Base-by-base conservation (phyloP, 148 eudicot species). In the Silene latifolia region DNA sequence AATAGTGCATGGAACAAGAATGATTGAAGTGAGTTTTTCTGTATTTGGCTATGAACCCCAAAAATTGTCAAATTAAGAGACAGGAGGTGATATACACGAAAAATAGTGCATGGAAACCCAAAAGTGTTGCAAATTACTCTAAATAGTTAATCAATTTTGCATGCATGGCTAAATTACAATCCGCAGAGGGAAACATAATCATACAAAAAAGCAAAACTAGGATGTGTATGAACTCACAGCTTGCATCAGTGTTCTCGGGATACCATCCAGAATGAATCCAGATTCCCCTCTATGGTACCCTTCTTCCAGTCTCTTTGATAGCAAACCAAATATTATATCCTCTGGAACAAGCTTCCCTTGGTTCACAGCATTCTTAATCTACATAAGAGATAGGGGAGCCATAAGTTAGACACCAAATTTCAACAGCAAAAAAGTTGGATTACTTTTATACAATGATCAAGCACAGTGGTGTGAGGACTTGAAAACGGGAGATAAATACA, bases 261-360 rank as follows among this genome's bases (percentile, higher is more conserved):
- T 86, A 19, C 98, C 97, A 77, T 93, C 98, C 75, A 93, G 72
- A 73, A 93, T 93, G 83, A 93, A 93, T 46, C 98, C 98, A 69
- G 87, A 83, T 87, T 93, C 90, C 56, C 95, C 95, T 74, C 80
- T 87, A 62, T 63, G 67, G 67, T 82, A 85, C 32, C 95, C 1
- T n/a, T n/a, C n/a, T n/a, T n/a, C n/a, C n/a, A n/a, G n/a, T n/a
- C n/a, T n/a, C n/a, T n/a, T n/a, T n/a, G 97, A 85, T 74, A 93
- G 66, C 75, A 93, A 80, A 63, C 91, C 91, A 82, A 93, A 91
- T 71, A 93, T 90, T 25, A 91, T 83, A 44, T 93, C 95, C 78
- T 89, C 91, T 11, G 95, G 89, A 64, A 93, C 98, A 80, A 91
- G 91, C 84, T 87, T 86, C 64, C 93, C 93, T 83, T 82, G 88